Evolutionary conservation across 176 grass and related monocot species (phyloP).

Genomic region (Thalia dealbata): DNA sequence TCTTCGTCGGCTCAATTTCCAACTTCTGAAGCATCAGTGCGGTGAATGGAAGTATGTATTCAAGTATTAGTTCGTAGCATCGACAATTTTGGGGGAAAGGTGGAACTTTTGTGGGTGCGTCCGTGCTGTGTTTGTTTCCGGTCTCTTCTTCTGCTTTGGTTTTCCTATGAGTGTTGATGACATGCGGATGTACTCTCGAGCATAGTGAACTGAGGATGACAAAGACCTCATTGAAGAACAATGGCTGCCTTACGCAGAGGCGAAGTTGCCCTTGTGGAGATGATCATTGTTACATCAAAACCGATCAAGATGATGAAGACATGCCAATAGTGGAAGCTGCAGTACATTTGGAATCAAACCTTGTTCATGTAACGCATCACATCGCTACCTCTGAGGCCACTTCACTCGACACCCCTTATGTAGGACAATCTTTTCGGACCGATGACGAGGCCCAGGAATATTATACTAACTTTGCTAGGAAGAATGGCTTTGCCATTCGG

Average conservation of each 20-base stretch:
- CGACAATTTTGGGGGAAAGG: background rate
- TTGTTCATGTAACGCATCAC: slow-evolving; percentile 5
- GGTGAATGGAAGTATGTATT: background rate
- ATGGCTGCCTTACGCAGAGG: slow-evolving; percentile 8
- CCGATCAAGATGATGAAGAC: slow-evolving; percentile 23
- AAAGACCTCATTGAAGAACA: slow-evolving; percentile 2
- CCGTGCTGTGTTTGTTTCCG: background rate
- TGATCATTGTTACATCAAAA: slow-evolving; percentile 24
- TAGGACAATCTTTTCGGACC: slow-evolving; percentile 40
- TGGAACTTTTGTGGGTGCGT: background rate
- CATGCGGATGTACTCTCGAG: background rate
- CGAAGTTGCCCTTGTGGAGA: slow-evolving; percentile 27
- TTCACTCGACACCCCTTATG: slow-evolving; percentile 15
- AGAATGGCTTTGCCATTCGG: slow-evolving; percentile 35
- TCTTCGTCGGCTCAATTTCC: background rate
- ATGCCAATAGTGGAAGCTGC: background rate
- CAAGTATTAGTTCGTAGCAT: background rate
- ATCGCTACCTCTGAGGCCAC: background rate
- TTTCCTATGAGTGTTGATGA: background rate
- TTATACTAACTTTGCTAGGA: slow-evolving; percentile 37
- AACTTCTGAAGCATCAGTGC: background rate
- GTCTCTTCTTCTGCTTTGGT: background rate
- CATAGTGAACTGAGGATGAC: background rate
- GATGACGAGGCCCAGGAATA: slow-evolving; percentile 39
- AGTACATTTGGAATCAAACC: slow-evolving; percentile 5